These are phyloP conservation scores for Melaleuca alternifolia DNA, from an alignment of 345 rosid species.

Conservation along the genomic window DNA sequence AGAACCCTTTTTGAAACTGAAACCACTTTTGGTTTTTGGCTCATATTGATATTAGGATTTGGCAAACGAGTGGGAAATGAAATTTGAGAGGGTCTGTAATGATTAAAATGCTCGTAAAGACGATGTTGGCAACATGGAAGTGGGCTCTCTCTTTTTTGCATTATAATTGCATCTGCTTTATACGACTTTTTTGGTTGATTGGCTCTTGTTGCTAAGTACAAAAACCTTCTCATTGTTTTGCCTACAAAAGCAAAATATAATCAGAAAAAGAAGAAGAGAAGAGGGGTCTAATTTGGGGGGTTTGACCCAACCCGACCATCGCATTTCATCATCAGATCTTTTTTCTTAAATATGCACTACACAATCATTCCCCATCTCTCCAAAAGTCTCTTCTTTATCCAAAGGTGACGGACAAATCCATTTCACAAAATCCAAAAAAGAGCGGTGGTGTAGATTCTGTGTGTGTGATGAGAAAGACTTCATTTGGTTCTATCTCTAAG, in stretches of 20 bases:
- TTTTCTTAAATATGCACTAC: constrained; percentile 7
- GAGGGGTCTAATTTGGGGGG: background rate
- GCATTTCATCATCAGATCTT: constrained; percentile 4
- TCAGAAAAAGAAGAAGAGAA: background rate
- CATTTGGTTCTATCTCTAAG: background rate
- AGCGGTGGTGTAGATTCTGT: background rate
- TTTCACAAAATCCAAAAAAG: constrained; percentile 8
- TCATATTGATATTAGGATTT: constrained; percentile 9
- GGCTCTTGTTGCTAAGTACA: constrained; percentile 13
- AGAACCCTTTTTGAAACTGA: constrained; percentile 3
- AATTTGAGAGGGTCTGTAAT: background rate
- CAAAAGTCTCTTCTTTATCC: constrained; percentile 3
- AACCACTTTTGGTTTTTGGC: constrained; percentile 8
- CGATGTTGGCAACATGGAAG: constrained; percentile 12
- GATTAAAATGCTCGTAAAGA: constrained; percentile 10
- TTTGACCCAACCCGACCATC: constrained; percentile 10
- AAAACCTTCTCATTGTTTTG: constrained; percentile 22
- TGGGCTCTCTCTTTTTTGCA: background rate
- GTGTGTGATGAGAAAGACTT: background rate
- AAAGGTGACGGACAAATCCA: constrained; percentile 8
- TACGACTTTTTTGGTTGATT: background rate
- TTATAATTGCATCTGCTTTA: constrained; percentile 13
- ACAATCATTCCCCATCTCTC: constrained; percentile 20
- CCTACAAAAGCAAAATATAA: constrained; percentile 14
- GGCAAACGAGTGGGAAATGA: constrained; percentile 25